These are phyloP conservation scores for Vigna angularis DNA, from an alignment of 306 rosid genomes.

Conservation along the genomic window DNA sequence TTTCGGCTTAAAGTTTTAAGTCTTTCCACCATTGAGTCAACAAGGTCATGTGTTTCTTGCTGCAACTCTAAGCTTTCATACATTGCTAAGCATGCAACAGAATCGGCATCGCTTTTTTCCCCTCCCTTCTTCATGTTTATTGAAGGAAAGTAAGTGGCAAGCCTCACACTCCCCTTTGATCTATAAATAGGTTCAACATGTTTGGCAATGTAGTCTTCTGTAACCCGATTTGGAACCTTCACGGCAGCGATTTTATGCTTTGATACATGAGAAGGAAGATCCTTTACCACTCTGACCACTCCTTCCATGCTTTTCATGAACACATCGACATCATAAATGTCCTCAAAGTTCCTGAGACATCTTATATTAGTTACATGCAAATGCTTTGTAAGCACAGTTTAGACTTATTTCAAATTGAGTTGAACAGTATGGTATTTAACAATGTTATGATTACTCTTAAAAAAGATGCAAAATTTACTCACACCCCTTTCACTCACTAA, in stretches of 20 bases:
- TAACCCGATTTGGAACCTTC: slow-evolving; percentile 90
- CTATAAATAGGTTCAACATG: slow-evolving; percentile 81
- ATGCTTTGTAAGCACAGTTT: not conserved
- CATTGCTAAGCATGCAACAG: slow-evolving; percentile 92
- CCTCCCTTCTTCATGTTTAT: slow-evolving; percentile 83
- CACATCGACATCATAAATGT: slow-evolving; percentile 74
- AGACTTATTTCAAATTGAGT: slow-evolving; percentile 17
- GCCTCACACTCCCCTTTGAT: slow-evolving; percentile 75
- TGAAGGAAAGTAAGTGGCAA: slow-evolving; percentile 93
- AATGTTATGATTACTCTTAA: not conserved
- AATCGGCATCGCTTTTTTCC: slow-evolving; percentile 60
- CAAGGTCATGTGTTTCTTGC: slow-evolving; percentile 75
- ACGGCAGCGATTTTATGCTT: slow-evolving; percentile 76
- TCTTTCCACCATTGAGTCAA: slow-evolving; percentile 85
- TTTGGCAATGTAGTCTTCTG: slow-evolving; percentile 79
- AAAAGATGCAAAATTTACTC: not conserved
- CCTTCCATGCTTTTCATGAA: slow-evolving; percentile 84
- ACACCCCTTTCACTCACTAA: not conserved
- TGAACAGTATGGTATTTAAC: slow-evolving; percentile 7
- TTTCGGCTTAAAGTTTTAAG: slow-evolving; percentile 86
- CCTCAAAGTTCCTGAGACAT: slow-evolving; percentile 82
- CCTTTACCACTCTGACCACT: slow-evolving; percentile 77
- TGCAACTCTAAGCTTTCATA: slow-evolving; percentile 89
- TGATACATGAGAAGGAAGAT: slow-evolving; percentile 69
- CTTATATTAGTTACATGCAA: slow-evolving; percentile 23